Evolutionary conservation across 805 yeast species (phyloP).

Genomic region (Candida sphagnicola): DNA sequence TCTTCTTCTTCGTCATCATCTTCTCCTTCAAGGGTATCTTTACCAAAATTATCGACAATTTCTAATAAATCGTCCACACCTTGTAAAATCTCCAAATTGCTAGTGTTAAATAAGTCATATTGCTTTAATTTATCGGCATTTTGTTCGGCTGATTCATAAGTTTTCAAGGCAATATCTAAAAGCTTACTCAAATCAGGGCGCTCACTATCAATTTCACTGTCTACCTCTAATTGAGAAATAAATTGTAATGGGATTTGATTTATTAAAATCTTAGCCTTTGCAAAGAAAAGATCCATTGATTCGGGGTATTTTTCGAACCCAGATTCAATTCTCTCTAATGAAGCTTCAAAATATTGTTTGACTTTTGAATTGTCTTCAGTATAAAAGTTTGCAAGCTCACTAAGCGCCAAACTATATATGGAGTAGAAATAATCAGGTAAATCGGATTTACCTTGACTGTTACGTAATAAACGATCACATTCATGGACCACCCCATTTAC

Average conservation of each 20-base stretch:
- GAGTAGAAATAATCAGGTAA: conserved; percentile 57
- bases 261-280: conserved; percentile 52
- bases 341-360: conserved; percentile 60
- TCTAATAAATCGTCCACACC: conserved; percentile 66
- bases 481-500: conserved; percentile 89
- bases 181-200: conserved; percentile 32
- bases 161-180: conserved; percentile 44
- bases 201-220: conserved; percentile 28
- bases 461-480: conserved; percentile 74
- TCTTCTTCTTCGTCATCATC: conserved; percentile 51
- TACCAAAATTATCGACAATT: conserved; percentile 63
- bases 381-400: conserved; percentile 59
- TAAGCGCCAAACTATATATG: conserved; percentile 68
- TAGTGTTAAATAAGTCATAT: conserved; percentile 32
- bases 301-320: conserved; percentile 54
- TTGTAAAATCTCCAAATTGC: conserved; percentile 50
- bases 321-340: conserved; percentile 61
- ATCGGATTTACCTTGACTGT: conserved; percentile 12
- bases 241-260: conserved; percentile 57
- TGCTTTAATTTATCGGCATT: conserved; percentile 18
- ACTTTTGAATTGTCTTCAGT: conserved; percentile 32
- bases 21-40: conserved; percentile 40
- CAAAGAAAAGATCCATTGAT: conserved; percentile 44
- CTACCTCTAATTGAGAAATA: conserved; percentile 46
- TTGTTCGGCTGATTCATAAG: conserved; percentile 43